These are phyloP conservation scores for Sarocladium strictum DNA, from an alignment of 2,329 filamentous ascomycete species.

Conservation along the genomic window DNA sequence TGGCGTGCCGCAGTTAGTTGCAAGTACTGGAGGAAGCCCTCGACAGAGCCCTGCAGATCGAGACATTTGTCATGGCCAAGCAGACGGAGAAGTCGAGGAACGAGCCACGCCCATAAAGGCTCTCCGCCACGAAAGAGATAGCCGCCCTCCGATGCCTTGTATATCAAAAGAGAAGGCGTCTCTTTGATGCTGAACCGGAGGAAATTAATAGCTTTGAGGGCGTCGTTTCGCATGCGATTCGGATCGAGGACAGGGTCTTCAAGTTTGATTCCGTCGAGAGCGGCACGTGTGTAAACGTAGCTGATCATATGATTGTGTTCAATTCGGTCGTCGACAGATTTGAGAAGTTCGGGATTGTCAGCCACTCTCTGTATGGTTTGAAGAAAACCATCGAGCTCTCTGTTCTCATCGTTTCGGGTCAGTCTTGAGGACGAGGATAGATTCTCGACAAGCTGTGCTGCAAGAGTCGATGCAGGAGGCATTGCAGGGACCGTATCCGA, in stretches of 20 bases:
- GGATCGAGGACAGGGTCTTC: constrained; percentile 62
- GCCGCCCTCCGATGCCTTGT: constrained; percentile 30
- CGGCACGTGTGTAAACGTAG: constrained; percentile 74
- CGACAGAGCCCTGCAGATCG: constrained; percentile 44
- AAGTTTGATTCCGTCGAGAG: constrained; percentile 62
- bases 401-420: constrained; percentile 58
- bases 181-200: constrained; percentile 69
- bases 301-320: constrained; percentile 81
- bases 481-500: constrained; percentile 15
- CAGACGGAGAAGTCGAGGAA: constrained; percentile 51
- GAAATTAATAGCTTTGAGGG: constrained; percentile 69
- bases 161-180: constrained; percentile 62
- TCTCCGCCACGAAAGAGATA: constrained; percentile 50
- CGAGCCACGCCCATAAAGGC: constrained; percentile 60
- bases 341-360: constrained; percentile 46
- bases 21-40: constrained; percentile 44
- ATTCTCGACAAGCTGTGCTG: constrained; percentile 80
- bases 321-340: constrained; percentile 58
- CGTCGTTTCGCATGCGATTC: constrained; percentile 51
- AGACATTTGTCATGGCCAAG: constrained; percentile 46
- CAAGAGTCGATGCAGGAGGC: constrained; percentile 72
- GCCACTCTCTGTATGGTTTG: constrained; percentile 49
- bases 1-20: constrained; percentile 38
- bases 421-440: constrained; percentile 60
- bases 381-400: constrained; percentile 68